Base-by-base conservation (phyloP, 306 rosid species). In the Cucurbita maxima region DNA sequence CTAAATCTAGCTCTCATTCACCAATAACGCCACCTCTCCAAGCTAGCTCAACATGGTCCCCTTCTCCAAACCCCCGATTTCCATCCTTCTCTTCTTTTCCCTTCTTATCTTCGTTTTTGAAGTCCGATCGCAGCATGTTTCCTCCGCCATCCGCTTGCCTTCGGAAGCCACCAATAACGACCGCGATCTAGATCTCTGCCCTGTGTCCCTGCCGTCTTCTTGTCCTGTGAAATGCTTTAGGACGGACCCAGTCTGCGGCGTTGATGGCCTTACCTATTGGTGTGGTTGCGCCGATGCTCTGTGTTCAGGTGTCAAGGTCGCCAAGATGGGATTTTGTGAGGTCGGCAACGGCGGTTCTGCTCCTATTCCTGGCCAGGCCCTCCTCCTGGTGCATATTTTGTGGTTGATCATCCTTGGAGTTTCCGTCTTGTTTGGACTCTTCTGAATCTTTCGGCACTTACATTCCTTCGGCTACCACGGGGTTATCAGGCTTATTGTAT, bases 171-270 rank as follows among this genome's bases (percentile, higher is more conserved):
- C 4, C 56, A 36, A 53, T 4, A n/a, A 40, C 79, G 59, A 40
- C 6, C 78, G 60, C 4, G 62, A 68, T 4, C 55, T 19, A 10
- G 84, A 83, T 45, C 72, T 76, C 58, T 92, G 98, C 62, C 58
- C 78, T 12, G 81, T 45, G 8, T 8, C 72, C 3, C 4, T n/a
- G 4, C 81, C 81, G 8, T 0, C 81, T 3, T 75, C 79, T 22
- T 93, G 98, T 47, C 98, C 98, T 4, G 89, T 90, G 0, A 88
- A 77, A 8, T 93, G 98, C 77, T 93, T 93, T 7, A 77, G 97
- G 18, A 69, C 98, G 5, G 84, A 93, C 75, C 98, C 98, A 0
- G 98, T 90, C n/a, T 93, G 97, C 74, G 92, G 97, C 6, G 89
- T 62, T 0, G 89, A 90, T 80, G 97, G 94, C 19, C 84, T 93